Evolutionary conservation across 179 eudicot species (phyloP).

Genomic region (Beta lomatogona): DNA sequence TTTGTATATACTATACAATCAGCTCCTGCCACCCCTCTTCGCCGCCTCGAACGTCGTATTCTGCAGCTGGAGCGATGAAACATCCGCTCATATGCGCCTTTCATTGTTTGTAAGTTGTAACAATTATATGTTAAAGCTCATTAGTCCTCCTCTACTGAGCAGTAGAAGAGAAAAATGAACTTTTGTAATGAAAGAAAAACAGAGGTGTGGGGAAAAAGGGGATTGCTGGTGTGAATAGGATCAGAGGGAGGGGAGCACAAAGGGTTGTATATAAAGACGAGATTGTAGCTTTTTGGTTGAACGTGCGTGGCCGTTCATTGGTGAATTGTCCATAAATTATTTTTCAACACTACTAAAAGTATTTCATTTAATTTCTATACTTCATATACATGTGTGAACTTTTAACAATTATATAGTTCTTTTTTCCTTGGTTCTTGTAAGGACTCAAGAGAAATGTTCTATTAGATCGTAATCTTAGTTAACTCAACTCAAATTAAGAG

Average conservation of each 20-base stretch:
- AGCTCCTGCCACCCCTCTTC: neutral
- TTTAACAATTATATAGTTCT: too few relatives aligned
- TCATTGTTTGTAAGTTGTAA: neutral
- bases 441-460: too few relatives aligned
- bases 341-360: neutral
- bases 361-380: too few relatives aligned
- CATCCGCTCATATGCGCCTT: constrained; percentile 8
- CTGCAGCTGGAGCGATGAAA: neutral
- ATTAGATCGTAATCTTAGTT: too few relatives aligned
- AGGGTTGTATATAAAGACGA: constrained; percentile 55
- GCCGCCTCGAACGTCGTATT: constrained; percentile 22
- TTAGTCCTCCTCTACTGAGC: neutral
- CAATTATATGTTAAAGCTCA: neutral
- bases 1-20: constrained; percentile 16
- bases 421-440: too few relatives aligned
- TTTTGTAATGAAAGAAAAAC: neutral
- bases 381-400: too few relatives aligned
- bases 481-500: too few relatives aligned
- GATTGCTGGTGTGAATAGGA: constrained; percentile 13
- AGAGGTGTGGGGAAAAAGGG: neutral
- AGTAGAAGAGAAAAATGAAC: constrained; percentile 7
- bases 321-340: constrained; percentile 19
- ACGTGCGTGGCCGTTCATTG: constrained; percentile 33
- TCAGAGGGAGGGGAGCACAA: constrained; percentile 12
- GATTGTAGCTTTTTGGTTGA: constrained; percentile 32